These are phyloP conservation scores for Gomphus sp. DNA, from an alignment of 1,284 basidiomycete species.

Conservation along the genomic window DNA sequence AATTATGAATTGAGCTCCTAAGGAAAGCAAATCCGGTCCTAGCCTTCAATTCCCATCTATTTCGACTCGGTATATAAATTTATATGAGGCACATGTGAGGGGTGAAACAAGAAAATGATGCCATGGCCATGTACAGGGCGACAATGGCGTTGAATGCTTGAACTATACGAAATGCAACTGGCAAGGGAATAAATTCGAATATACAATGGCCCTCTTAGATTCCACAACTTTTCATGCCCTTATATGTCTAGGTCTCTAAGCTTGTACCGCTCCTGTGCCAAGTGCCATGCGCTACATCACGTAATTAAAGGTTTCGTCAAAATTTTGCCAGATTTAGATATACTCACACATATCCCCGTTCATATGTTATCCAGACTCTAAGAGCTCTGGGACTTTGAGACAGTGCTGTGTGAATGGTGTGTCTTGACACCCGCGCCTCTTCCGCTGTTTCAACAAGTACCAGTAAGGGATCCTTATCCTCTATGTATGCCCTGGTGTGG, in stretches of 20 bases:
- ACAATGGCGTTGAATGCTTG: no score
- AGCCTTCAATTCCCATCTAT: no score
- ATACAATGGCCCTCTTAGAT: no score
- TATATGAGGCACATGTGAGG: no score
- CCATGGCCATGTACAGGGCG: no score
- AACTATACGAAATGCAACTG: no score
- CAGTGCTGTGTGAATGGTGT: neutral
- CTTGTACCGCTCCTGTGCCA: neutral
- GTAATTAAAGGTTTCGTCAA: neutral
- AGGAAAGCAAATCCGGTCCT: no score
- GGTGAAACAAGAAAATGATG: no score
- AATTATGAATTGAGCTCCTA: no score
- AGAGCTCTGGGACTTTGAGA: neutral
- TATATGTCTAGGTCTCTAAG: neutral
- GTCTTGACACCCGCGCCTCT: neutral
- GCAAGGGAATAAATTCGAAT: no score
- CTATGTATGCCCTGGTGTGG: slow-evolving; percentile 10
- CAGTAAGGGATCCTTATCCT: slow-evolving; percentile 8
- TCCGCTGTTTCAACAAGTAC: slow-evolving; percentile 7
- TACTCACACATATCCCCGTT: slow-evolving; percentile 1
- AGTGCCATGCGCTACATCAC: neutral
- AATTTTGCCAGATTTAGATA: neutral
- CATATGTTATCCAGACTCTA: neutral
- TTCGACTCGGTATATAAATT: no score
- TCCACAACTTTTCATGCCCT: neutral